phyloP scores from a whole-genome alignment of 225 moss, liverwort and hornwort species.

The Lunularia cruciata region DNA sequence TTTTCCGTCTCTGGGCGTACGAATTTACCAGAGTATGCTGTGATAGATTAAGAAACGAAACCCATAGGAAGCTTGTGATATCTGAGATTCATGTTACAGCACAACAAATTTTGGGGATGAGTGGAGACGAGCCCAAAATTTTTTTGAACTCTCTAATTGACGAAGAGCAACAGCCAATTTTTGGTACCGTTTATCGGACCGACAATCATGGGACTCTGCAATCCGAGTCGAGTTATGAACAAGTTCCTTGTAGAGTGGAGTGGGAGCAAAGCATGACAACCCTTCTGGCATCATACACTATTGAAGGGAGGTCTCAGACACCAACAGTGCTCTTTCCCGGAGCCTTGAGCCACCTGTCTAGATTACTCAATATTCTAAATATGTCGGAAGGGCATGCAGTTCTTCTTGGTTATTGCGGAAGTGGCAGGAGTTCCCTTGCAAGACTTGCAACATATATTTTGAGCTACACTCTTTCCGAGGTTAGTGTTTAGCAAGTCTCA shows the following conservation, averaged over 20 bases:
- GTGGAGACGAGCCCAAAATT: slow-evolving; percentile 21
- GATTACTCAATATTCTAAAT: slow-evolving; percentile 45
- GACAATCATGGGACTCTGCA: slow-evolving; percentile 23
- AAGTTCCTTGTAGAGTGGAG: slow-evolving; percentile 31
- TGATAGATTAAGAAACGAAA: slow-evolving; percentile 34
- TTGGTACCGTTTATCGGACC: slow-evolving; percentile 40
- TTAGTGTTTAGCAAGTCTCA: slow-evolving; percentile 1
- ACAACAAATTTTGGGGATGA: slow-evolving; percentile 28
- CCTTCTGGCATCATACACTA: slow-evolving; percentile 34
- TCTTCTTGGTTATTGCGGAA: slow-evolving; percentile 52
- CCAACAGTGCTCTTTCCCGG: slow-evolving; percentile 51
- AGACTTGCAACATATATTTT: slow-evolving; percentile 46
- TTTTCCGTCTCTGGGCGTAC: slow-evolving; percentile 46
- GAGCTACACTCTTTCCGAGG: slow-evolving; percentile 41
- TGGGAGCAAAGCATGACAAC: slow-evolving; percentile 44
- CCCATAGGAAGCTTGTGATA: slow-evolving; percentile 31
- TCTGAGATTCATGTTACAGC: slow-evolving; percentile 29
- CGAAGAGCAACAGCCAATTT: slow-evolving; percentile 47
- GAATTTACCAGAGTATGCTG: slow-evolving; percentile 49
- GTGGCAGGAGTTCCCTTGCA: slow-evolving; percentile 52
- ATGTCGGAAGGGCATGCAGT: slow-evolving; percentile 42
- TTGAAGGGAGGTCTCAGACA: slow-evolving; percentile 31
- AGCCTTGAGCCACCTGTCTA: slow-evolving; percentile 52
- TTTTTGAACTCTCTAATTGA: slow-evolving; percentile 43
- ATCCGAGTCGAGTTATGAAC: slow-evolving; percentile 45